Evolutionary conservation across 495 filamentous ascomycete genomes (phyloP).

Genomic region (Podospora sp.): DNA sequence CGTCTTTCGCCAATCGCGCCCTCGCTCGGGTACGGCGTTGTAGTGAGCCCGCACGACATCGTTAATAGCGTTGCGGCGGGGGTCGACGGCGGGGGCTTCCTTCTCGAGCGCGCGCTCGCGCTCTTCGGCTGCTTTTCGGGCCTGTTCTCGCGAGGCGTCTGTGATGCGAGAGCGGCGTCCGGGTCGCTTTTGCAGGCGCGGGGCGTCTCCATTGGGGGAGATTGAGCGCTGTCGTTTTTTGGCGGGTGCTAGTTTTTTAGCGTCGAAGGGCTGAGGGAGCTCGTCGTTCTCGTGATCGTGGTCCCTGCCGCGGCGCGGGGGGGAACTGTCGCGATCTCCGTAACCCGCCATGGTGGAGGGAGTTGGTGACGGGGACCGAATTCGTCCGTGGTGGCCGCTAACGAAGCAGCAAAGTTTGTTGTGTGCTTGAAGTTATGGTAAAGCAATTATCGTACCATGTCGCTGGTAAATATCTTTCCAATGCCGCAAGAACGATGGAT

Average conservation of each 20-base stretch:
- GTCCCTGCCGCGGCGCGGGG: background rate
- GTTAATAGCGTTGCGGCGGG: constrained; percentile 61
- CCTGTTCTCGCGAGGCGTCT: constrained; percentile 67
- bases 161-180: constrained; percentile 78
- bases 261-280: constrained; percentile 59
- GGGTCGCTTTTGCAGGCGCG: constrained; percentile 82
- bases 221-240: constrained; percentile 52
- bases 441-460: background rate
- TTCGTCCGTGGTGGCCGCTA: background rate
- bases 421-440: no score
- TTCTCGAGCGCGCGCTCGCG: constrained; percentile 52
- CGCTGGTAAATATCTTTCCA: background rate
- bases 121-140: constrained; percentile 67
- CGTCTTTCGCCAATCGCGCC: constrained; percentile 91
- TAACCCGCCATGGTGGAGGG: constrained; percentile 24
- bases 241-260: constrained; percentile 55
- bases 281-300: constrained; percentile 35
- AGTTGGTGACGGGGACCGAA: background rate
- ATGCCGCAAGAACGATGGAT: background rate
- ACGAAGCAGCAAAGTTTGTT: background rate
- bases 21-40: constrained; percentile 91
- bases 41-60: constrained; percentile 92
- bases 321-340: constrained; percentile 24
- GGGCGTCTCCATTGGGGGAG: constrained; percentile 45
- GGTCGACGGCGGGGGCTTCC: constrained; percentile 22